These are phyloP conservation scores for Coccomyxa subellipsoidea DNA, from an alignment of 163 green algal genomes.

Conservation along the genomic window DNA sequence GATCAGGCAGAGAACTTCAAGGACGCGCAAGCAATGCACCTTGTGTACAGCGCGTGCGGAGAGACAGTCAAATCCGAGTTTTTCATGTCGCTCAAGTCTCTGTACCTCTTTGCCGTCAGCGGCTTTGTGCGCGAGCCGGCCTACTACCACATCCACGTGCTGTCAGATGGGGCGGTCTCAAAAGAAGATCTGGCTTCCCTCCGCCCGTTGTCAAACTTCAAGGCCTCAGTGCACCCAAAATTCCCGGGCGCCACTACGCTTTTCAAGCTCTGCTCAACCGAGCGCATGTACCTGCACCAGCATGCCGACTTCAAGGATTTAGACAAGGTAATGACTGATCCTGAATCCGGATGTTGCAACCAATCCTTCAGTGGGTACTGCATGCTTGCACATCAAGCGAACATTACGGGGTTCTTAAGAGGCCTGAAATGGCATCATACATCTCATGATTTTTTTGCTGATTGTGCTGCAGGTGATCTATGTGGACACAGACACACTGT, in stretches of 20 bases:
- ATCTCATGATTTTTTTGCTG: no score
- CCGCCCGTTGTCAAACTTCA: background rate
- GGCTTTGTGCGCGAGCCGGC: background rate
- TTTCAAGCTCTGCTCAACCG: background rate
- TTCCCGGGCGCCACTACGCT: background rate
- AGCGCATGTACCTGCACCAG: constrained; percentile 9
- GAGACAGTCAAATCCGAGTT: background rate
- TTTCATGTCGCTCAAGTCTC: background rate
- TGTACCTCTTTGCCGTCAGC: background rate
- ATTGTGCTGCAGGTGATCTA: background rate
- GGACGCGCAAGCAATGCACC: background rate
- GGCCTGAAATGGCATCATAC: no score
- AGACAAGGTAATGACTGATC: background rate
- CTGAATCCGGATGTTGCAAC: no score
- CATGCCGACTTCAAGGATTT: background rate
- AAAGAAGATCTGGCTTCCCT: background rate
- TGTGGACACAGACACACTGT: background rate
- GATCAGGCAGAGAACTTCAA: background rate
- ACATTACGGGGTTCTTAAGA: no score
- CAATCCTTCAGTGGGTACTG: no score
- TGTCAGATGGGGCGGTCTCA: constrained; percentile 9
- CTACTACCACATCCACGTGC: constrained; percentile 16
- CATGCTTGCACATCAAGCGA: no score
- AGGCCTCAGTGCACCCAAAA: background rate
- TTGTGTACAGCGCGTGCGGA: background rate